Percentiles rank a stretch among this genome's conserved stretches.
These are phyloP conservation scores for Pseudocercospora crystallina DNA, from an alignment of 2,329 filamentous ascomycete species.

Conservation along the genomic window DNA sequence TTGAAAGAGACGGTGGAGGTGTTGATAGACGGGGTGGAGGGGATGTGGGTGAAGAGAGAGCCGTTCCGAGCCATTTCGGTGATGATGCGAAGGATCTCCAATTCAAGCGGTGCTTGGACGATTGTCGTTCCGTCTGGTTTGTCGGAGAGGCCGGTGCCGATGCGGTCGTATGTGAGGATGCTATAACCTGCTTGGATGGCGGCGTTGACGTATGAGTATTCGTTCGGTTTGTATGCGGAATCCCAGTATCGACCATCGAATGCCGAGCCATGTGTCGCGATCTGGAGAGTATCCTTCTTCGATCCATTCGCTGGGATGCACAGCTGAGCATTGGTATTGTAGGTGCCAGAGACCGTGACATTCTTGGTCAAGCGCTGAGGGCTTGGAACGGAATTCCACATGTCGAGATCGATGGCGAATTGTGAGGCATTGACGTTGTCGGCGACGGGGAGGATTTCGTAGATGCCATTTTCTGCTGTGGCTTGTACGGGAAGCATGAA, in stretches of 20 bases:
- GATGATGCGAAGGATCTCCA: constrained; percentile 38
- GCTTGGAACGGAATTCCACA: too few relatives aligned
- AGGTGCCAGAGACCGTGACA: neutral
- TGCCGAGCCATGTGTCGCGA: constrained; percentile 43
- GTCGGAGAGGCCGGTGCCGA: constrained; percentile 39
- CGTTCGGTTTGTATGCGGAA: constrained; percentile 28
- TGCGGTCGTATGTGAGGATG: constrained; percentile 43
- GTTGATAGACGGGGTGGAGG: too few relatives aligned
- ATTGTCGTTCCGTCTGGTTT: constrained; percentile 40
- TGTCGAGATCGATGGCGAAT: too few relatives aligned
- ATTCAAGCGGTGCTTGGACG: constrained; percentile 39
- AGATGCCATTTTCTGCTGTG: too few relatives aligned
- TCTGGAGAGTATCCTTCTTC: constrained; percentile 30
- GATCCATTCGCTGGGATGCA: neutral
- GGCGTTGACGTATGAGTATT: constrained; percentile 42
- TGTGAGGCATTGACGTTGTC: too few relatives aligned
- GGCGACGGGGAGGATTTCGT: too few relatives aligned
- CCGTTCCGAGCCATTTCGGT: constrained; percentile 31
- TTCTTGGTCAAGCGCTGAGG: too few relatives aligned
- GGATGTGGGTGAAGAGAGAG: too few relatives aligned
- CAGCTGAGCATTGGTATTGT: neutral
- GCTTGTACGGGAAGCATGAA: too few relatives aligned
- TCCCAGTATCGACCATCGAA: constrained; percentile 37
- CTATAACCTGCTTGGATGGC: constrained; percentile 39
- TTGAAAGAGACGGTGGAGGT: constrained; percentile 29